Conservation (phyloP, 306 rosid species). For the Ammopiptanthus mongolicus region DNA sequence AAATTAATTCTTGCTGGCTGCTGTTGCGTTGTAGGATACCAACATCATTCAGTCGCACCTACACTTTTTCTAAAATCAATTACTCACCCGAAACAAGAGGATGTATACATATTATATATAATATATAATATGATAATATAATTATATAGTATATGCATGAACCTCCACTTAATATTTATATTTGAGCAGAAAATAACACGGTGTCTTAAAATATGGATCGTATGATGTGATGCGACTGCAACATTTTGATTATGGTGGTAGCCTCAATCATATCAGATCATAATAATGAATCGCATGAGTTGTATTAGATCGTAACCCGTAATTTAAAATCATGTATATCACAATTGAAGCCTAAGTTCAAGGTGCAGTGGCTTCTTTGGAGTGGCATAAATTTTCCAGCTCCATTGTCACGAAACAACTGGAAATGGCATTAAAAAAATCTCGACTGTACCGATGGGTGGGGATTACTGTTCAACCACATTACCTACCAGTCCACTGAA, state of each 20-base stretch:
- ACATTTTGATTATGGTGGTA: too few species aligned
- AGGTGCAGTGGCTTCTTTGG: background rate
- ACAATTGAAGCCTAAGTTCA: conserved; percentile 6
- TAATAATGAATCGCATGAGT: too few species aligned
- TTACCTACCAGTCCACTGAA: conserved; percentile 12
- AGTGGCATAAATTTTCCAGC: background rate
- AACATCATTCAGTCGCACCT: background rate
- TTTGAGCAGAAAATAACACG: too few species aligned
- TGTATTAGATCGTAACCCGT: too few species aligned
- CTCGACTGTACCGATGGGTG: background rate
- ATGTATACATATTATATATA: background rate
- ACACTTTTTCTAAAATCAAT: background rate
- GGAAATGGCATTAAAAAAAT: background rate
- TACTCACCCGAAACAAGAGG: background rate
- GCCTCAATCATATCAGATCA: too few species aligned
- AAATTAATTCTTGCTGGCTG: conserved; percentile 19
- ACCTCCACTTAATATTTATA: background rate
- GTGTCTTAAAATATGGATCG: too few species aligned
- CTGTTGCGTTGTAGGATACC: background rate
- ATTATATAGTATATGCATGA: background rate
- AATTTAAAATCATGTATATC: too few species aligned
- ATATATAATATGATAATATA: too few species aligned
- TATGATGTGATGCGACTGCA: too few species aligned
- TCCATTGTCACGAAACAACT: conserved; percentile 1
- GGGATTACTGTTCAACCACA: conserved; percentile 39